These are phyloP conservation scores for Auriscalpium vulgare DNA, from an alignment of 768 basidiomycete genomes.

Conservation along the genomic window DNA sequence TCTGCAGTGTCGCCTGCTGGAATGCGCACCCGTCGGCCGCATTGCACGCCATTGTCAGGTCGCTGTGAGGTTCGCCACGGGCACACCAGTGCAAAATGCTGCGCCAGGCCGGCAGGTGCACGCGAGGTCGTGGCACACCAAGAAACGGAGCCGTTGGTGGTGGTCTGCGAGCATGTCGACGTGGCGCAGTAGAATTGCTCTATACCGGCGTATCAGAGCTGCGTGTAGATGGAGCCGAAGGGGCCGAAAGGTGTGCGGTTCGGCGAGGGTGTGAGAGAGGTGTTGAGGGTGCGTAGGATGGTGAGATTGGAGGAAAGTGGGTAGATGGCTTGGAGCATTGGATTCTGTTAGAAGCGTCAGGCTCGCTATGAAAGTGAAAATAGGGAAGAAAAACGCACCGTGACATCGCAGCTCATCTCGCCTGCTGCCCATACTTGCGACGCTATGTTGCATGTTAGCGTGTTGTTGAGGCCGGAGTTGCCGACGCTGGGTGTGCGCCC, in stretches of 20 bases:
- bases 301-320: slow-evolving; percentile 67
- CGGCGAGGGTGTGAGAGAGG: slow-evolving; percentile 60
- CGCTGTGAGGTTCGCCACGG: slow-evolving; percentile 39
- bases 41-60: slow-evolving; percentile 62
- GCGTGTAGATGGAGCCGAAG: slow-evolving; percentile 48
- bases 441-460: slow-evolving; percentile 62
- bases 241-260: slow-evolving; percentile 52
- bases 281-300: slow-evolving; percentile 68
- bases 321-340: slow-evolving; percentile 71
- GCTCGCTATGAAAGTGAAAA: not conserved
- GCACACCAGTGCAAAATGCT: slow-evolving; percentile 62
- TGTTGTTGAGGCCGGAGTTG: slow-evolving; percentile 35
- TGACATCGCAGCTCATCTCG: slow-evolving; percentile 79
- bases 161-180: slow-evolving; percentile 56
- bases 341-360: slow-evolving; percentile 45
- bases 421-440: slow-evolving; percentile 71
- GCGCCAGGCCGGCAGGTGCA: slow-evolving; percentile 69
- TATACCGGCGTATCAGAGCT: slow-evolving; percentile 70
- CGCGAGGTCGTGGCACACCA: slow-evolving; percentile 63
- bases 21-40: slow-evolving; percentile 56
- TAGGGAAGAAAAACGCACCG: slow-evolving; percentile 34
- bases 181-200: slow-evolving; percentile 88
- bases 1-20: slow-evolving; percentile 61
- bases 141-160: slow-evolving; percentile 40
- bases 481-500: slow-evolving; percentile 18